Percentiles rank a stretch among this genome's conserved stretches.
phyloP scores from a whole-genome alignment of 768 basidiomycete species.

The Boletus patriciae region DNA sequence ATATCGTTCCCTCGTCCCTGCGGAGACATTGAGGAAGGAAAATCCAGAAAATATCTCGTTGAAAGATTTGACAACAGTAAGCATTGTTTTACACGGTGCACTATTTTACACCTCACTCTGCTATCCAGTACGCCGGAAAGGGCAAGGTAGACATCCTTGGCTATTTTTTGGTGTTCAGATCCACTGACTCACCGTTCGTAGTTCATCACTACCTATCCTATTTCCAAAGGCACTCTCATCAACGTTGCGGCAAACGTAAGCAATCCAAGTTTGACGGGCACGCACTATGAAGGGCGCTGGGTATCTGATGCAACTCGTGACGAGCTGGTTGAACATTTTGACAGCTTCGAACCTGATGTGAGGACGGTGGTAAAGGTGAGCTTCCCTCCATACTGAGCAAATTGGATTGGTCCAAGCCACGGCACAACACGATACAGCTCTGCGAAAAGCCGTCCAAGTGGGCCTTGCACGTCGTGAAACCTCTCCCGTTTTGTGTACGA shows the following conservation, averaged over 20 bases:
- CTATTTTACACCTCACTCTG: constrained; percentile 7
- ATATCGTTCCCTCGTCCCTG: constrained; percentile 41
- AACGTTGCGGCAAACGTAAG: constrained; percentile 37
- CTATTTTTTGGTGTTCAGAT: background rate
- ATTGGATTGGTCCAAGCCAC: background rate
- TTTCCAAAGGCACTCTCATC: constrained; percentile 36
- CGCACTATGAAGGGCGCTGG: constrained; percentile 35
- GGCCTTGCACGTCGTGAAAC: constrained; percentile 44
- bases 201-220: constrained; percentile 43
- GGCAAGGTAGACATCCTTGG: background rate
- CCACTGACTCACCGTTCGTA: constrained; percentile 14
- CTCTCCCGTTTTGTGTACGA: constrained; percentile 40
- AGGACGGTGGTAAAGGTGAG: constrained; percentile 30
- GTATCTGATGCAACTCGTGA: constrained; percentile 30
- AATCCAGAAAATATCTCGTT: constrained; percentile 26
- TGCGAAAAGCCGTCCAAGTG: constrained; percentile 41
- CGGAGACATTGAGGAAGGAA: constrained; percentile 28
- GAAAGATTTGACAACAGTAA: constrained; percentile 19
- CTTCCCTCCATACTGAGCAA: background rate
- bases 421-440: constrained; percentile 25
- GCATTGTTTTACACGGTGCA: background rate
- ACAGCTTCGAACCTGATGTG: constrained; percentile 40
- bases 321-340: constrained; percentile 32
- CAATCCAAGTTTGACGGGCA: constrained; percentile 31
- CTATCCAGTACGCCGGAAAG: constrained; percentile 15